Evolutionary conservation across 306 rosid species (phyloP).

Genomic region (Prunus campanulata): DNA sequence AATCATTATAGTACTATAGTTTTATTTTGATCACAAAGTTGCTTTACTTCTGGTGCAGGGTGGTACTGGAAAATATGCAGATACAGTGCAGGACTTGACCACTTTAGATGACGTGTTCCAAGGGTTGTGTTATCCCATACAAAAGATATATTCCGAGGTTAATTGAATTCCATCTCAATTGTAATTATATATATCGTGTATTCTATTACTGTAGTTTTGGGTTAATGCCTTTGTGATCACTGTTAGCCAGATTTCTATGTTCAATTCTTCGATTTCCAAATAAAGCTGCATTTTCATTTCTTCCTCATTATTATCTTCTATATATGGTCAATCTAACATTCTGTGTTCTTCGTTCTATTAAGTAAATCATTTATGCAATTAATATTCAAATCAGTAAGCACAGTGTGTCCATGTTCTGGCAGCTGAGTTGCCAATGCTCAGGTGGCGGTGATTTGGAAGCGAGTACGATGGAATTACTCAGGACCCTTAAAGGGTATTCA

Average conservation of each 20-base stretch:
- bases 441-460: conserved; percentile 66
- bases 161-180: too few species aligned
- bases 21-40: conserved; percentile 1
- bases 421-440: conserved; percentile 69
- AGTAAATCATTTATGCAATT: not conserved
- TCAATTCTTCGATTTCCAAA: too few species aligned
- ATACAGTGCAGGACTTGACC: conserved; percentile 38
- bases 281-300: too few species aligned
- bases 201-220: too few species aligned
- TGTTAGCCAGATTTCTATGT: not conserved
- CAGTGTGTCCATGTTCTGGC: conserved; percentile 8
- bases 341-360: not conserved
- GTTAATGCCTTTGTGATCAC: too few species aligned
- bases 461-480: conserved; percentile 56
- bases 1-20: not conserved
- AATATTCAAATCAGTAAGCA: not conserved
- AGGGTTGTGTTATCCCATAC: conserved; percentile 51
- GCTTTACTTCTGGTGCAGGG: conserved; percentile 35
- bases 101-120: conserved; percentile 46
- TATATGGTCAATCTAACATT: too few species aligned
- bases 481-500: conserved; percentile 42
- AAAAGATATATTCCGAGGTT: conserved; percentile 74
- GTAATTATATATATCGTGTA: too few species aligned
- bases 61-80: conserved; percentile 34
- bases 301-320: too few species aligned